Percentiles rank a stretch among this genome's conserved stretches.
Evolutionary conservation across 805 yeast genomes (phyloP).

Genomic region (Yamadazyma phyllophila): DNA sequence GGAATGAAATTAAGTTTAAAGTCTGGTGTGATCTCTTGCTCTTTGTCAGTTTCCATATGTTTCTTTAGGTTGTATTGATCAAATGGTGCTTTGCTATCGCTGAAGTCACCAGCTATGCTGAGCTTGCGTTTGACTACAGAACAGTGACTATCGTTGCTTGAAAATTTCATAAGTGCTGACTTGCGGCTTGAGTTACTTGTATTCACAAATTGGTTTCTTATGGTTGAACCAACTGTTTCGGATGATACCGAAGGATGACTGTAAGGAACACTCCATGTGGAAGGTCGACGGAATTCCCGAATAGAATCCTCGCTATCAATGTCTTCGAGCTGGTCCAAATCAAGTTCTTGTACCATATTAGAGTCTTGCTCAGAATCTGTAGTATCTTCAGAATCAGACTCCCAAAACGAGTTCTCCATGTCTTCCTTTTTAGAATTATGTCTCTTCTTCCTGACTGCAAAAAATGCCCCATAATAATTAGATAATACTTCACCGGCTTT

Average conservation of each 20-base stretch:
- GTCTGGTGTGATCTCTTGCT: neutral
- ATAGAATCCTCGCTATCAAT: neutral
- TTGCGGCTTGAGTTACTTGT: neutral
- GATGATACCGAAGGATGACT: neutral
- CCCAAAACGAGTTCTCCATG: neutral
- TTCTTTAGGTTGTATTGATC: neutral
- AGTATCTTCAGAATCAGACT: neutral
- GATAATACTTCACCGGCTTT: conserved; percentile 17
- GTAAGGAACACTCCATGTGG: neutral
- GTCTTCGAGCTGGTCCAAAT: neutral
- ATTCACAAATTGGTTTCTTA: neutral
- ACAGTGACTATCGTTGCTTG: conserved; percentile 3
- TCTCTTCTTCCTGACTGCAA: conserved; percentile 10
- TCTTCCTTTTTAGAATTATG: neutral
- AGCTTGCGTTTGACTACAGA: conserved; percentile 5
- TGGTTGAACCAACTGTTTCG: neutral
- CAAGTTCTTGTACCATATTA: neutral
- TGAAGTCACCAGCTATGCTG: neutral
- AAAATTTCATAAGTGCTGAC: neutral
- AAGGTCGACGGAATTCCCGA: neutral
- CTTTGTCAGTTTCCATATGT: neutral
- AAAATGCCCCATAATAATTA: conserved; percentile 17
- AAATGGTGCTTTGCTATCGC: neutral
- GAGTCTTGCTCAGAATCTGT: neutral
- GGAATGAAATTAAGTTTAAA: neutral